phyloP scores from a whole-genome alignment of 164 flowering plant genomes.

The Magnolia kwangsiensis region DNA sequence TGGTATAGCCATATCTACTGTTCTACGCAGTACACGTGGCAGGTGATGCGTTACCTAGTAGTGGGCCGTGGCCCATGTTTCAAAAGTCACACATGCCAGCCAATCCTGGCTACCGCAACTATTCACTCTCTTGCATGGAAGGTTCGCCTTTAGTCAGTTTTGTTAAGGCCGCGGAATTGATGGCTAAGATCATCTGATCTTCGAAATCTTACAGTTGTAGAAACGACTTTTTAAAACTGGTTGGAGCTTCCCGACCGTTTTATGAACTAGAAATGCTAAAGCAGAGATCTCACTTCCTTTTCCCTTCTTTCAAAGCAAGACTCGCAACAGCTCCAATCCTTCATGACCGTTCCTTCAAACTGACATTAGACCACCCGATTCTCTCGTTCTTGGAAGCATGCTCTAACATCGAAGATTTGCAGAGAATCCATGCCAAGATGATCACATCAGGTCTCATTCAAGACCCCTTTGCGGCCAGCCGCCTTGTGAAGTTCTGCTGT shows the following conservation, averaged over 20 bases:
- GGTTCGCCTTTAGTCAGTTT: too few relatives aligned
- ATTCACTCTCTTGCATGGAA: too few relatives aligned
- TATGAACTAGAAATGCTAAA: background rate
- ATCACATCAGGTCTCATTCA: conserved; percentile 16
- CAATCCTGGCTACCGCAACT: too few relatives aligned
- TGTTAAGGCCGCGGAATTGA: too few relatives aligned
- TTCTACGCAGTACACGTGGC: too few relatives aligned
- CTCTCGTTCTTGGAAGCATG: conserved; percentile 1
- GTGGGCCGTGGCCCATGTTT: too few relatives aligned
- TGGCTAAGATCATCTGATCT: too few relatives aligned
- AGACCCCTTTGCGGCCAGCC: conserved; percentile 19
- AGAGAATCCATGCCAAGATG: conserved; percentile 20
- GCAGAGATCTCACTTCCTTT: background rate
- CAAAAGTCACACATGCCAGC: too few relatives aligned
- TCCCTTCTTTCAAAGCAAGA: background rate
- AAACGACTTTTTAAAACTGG: too few relatives aligned
- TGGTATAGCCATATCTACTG: too few relatives aligned
- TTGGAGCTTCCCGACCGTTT: background rate
- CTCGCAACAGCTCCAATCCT: background rate
- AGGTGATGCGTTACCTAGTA: too few relatives aligned
- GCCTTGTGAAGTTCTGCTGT: conserved; percentile 10
- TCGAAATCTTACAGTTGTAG: too few relatives aligned
- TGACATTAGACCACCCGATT: conserved; percentile 1
- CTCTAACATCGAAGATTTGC: background rate
- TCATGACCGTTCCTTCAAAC: background rate